Percentiles rank a stretch among this genome's conserved stretches.
These are phyloP conservation scores for Chaetomium sp. DNA, from an alignment of 2,329 filamentous ascomycete genomes.

Conservation along the genomic window DNA sequence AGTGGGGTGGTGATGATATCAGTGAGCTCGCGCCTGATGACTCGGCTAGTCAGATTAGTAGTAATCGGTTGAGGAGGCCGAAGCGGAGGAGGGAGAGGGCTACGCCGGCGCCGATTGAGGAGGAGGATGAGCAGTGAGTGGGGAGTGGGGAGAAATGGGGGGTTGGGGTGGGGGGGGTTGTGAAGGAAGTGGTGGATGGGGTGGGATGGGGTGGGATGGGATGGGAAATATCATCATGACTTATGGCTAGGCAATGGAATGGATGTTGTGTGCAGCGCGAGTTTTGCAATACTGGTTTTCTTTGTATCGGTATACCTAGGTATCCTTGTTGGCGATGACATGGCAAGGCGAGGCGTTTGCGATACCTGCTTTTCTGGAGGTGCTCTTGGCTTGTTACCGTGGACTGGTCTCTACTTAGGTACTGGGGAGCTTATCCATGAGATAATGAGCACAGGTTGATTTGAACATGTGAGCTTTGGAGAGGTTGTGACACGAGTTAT, in stretches of 20 bases:
- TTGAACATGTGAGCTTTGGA: not conserved
- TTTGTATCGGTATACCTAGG: not conserved
- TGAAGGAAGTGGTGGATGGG: not conserved
- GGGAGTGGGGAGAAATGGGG: not conserved
- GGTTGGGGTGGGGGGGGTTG: not conserved
- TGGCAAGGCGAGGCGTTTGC: constrained; percentile 3
- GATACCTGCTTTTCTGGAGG: not conserved
- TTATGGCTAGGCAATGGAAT: not conserved
- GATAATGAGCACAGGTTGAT: not conserved
- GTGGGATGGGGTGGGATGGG: not conserved
- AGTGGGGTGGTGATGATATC: constrained; percentile 59
- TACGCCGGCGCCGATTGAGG: constrained; percentile 72
- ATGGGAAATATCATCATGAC: not conserved
- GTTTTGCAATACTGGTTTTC: not conserved
- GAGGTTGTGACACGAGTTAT: not conserved
- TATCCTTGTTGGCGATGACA: not conserved
- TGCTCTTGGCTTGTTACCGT: not conserved
- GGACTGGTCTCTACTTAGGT: not conserved
- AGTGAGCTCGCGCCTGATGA: constrained; percentile 73
- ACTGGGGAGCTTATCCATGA: not conserved
- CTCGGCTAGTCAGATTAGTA: constrained; percentile 78
- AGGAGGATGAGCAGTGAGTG: constrained; percentile 57
- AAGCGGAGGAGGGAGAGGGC: constrained; percentile 69
- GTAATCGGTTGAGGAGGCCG: constrained; percentile 65
- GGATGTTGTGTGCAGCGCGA: constrained; percentile 1